Evolutionary conservation across 2,329 filamentous ascomycete genomes (phyloP), one percentile per base, ranked within the genome.

Genomic region (Lecanosticta acicola): DNA sequence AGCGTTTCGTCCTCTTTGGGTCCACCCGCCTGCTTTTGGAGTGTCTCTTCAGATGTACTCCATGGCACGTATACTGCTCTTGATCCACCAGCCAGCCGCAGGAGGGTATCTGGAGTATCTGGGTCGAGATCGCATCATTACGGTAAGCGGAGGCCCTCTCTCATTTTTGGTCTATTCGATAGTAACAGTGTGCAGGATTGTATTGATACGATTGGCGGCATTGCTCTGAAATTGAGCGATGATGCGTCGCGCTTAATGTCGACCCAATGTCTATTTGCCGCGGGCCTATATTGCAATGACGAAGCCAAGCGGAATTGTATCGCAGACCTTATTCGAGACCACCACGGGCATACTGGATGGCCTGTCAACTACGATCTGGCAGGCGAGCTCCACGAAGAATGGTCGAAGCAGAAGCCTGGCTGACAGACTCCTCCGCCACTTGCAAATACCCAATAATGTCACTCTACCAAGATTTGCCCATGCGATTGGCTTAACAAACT

Each of bases 1-100:
- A 61, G 66, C 66, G 0, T 76, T 77, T 52, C 62, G 66, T n/a
- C 68, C 72, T 1, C 61, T 77, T 3, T 78, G 74, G 75, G 71
- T 77, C 8, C 68, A 77, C 49, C 74, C 74, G 2, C 66, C 73
- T 3, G 62, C 68, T 3, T 58, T 61, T 45, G 68, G 67, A 1
- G 70, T 72, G 10, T 71, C 76, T 0, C 58, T 79, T 4, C 77
- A 79, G 52, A 69, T 73, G 11, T 73, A 76, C 51, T 69, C 71
- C 52, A 74, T 78, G 48, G 75, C 76, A 0, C 68, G 71, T 8
- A 75, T 79, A 35, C 62, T 80, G 0, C 67, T 79, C 1, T 63
- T 76, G 1, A 67, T 79, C 39, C 72, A 79, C 41, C 70, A 75
- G 38, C 77, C 76, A 1, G 72, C 71, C 0, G 64, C 67, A 9